Conservation (phyloP, 306 rosid species). For the apple (Malus domestica) region DNA sequence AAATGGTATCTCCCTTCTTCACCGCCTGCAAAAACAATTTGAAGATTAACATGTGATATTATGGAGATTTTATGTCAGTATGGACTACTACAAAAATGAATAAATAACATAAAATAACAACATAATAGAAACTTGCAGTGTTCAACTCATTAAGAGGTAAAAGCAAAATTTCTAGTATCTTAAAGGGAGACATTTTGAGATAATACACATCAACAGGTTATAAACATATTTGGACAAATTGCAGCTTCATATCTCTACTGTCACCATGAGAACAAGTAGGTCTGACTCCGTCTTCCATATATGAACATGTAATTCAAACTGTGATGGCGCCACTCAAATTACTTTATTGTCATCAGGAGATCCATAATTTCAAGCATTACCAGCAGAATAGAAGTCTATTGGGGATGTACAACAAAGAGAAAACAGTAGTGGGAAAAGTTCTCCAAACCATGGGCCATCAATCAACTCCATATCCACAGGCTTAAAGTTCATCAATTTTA, state of each 20-base stretch:
- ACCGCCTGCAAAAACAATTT: slow-evolving; percentile 53
- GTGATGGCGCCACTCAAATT: background rate
- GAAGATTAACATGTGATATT: background rate
- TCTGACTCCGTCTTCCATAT: background rate
- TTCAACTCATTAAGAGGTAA: background rate
- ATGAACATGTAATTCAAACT: background rate
- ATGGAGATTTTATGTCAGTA: background rate
- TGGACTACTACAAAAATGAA: background rate
- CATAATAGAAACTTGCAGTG: background rate
- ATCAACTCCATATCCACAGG: background rate
- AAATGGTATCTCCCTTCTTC: slow-evolving; percentile 90
- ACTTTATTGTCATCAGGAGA: background rate
- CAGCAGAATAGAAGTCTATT: background rate
- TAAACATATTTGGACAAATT: background rate
- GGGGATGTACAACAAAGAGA: background rate
- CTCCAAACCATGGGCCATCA: background rate
- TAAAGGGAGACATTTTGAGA: background rate
- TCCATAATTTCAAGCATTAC: background rate
- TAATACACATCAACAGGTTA: background rate
- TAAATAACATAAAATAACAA: background rate
- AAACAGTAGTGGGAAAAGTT: background rate
- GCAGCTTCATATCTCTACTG: background rate
- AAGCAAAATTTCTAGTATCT: background rate
- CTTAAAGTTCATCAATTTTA: background rate
- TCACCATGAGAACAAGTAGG: background rate